These are phyloP conservation scores for Debaryomycetaceae sp. DNA, from an alignment of 1,139 yeast genomes.

Conservation along the genomic window DNA sequence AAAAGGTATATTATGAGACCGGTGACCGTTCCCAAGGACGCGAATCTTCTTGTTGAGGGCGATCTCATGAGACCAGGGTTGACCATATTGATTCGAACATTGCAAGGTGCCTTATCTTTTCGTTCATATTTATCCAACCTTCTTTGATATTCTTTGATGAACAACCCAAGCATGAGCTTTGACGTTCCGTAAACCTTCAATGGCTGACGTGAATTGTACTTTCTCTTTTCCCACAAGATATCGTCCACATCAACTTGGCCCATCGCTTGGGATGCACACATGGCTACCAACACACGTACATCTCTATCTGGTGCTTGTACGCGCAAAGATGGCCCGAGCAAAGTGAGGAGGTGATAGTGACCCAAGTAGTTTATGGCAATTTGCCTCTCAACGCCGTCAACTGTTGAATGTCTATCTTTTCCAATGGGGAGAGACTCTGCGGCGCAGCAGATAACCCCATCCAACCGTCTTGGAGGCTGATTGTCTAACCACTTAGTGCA, in stretches of 20 bases:
- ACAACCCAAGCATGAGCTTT: slow-evolving; percentile 69
- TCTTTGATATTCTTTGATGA: slow-evolving; percentile 73
- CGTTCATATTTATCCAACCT: slow-evolving; percentile 54
- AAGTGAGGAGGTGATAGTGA: slow-evolving; percentile 73
- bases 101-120: slow-evolving; percentile 64
- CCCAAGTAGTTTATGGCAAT: slow-evolving; percentile 78
- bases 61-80: slow-evolving; percentile 94
- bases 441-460: slow-evolving; percentile 85
- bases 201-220: slow-evolving; percentile 62
- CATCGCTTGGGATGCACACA: slow-evolving; percentile 73
- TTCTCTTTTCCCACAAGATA: slow-evolving; percentile 58
- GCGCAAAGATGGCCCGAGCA: slow-evolving; percentile 75
- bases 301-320: slow-evolving; percentile 95
- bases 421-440: slow-evolving; percentile 75
- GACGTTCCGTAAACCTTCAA: slow-evolving; percentile 81
- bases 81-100: slow-evolving; percentile 69
- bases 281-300: slow-evolving; percentile 71
- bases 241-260: slow-evolving; percentile 67
- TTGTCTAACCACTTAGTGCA: slow-evolving; percentile 95
- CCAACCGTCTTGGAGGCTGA: slow-evolving; percentile 84
- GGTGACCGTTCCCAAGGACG: slow-evolving; percentile 71
- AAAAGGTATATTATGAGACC: slow-evolving; percentile 68
- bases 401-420: slow-evolving; percentile 55
- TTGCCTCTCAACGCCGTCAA: slow-evolving; percentile 84
- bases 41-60: slow-evolving; percentile 74